phyloP scores from a whole-genome alignment of 2,329 filamentous ascomycete species.

The Claviceps fusiformis region DNA sequence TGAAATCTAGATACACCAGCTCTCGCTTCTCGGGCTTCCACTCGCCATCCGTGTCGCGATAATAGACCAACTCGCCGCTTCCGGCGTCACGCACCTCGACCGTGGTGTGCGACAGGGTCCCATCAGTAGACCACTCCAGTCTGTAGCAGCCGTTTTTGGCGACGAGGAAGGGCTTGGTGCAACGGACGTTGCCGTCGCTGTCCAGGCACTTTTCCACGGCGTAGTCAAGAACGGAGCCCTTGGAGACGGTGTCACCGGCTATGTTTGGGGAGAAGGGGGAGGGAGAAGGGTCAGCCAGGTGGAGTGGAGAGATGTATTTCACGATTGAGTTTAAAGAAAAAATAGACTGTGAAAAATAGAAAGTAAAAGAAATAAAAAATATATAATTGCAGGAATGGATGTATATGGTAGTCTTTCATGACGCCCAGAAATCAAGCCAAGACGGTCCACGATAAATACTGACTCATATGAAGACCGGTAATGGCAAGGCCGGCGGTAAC shows the following conservation, averaged over 20 bases:
- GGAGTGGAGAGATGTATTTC: too few species aligned
- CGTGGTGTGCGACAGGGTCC: conserved; percentile 26
- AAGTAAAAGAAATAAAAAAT: too few species aligned
- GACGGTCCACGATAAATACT: neutral
- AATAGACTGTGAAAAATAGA: too few species aligned
- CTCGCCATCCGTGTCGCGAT: conserved; percentile 30
- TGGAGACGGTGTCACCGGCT: conserved; percentile 11
- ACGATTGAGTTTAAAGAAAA: too few species aligned
- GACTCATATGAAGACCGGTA: conserved; percentile 6
- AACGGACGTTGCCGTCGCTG: conserved; percentile 22
- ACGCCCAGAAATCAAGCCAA: too few species aligned
- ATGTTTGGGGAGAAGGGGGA: neutral
- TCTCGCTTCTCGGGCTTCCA: conserved; percentile 31
- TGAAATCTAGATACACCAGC: conserved; percentile 32
- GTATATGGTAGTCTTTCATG: too few species aligned
- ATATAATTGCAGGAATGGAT: neutral
- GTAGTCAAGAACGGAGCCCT: conserved; percentile 27
- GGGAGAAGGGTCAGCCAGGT: too few species aligned
- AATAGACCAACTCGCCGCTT: conserved; percentile 27
- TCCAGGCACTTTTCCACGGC: conserved; percentile 28
- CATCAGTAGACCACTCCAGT: conserved; percentile 25
- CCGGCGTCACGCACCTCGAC: conserved; percentile 23
- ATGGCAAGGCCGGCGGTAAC: conserved; percentile 9
- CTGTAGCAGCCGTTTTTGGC: conserved; percentile 24
- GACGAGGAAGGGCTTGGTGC: conserved; percentile 27